Conservation (phyloP, 768 basidiomycete species). For the Coprinellus micaceus region DNA sequence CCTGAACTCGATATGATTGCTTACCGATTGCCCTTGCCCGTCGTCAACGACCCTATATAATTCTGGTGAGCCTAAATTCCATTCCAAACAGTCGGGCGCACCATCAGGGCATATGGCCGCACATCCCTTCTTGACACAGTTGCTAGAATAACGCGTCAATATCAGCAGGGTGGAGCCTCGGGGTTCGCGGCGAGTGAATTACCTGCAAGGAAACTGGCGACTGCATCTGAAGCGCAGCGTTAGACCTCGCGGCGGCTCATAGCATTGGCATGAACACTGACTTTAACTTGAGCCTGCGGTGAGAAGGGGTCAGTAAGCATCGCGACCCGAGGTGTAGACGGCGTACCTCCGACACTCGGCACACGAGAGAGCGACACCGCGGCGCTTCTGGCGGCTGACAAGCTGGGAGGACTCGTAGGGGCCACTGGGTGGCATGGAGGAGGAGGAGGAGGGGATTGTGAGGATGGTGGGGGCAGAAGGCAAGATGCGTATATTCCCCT, state of each 20-base stretch:
- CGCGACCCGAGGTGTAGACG: neutral
- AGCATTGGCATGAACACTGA: slow-evolving; percentile 29
- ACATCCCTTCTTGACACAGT: slow-evolving; percentile 58
- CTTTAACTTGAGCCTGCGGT: slow-evolving; percentile 62
- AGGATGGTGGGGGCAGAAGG: slow-evolving; percentile 6
- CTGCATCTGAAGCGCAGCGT: slow-evolving; percentile 42
- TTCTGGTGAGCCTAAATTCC: slow-evolving; percentile 9
- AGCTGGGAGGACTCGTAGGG: slow-evolving; percentile 18
- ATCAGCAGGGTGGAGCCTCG: neutral
- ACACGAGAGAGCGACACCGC: slow-evolving; percentile 56
- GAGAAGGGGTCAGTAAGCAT: slow-evolving; percentile 13
- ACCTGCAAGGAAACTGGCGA: slow-evolving; percentile 67
- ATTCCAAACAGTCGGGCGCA: slow-evolving; percentile 18
- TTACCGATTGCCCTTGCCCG: slow-evolving; percentile 70
- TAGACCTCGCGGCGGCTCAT: slow-evolving; percentile 11
- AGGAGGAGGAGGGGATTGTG: slow-evolving; percentile 23
- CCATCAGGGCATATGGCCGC: slow-evolving; percentile 66
- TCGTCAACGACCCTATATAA: slow-evolving; percentile 57
- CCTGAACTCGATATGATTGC: neutral
- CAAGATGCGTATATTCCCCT: slow-evolving; percentile 1
- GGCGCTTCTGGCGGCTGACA: slow-evolving; percentile 44
- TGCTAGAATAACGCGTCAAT: slow-evolving; percentile 29
- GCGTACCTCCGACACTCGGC: slow-evolving; percentile 66
- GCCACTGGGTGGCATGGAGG: slow-evolving; percentile 1
- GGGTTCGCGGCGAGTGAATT: slow-evolving; percentile 9